phyloP scores from a whole-genome alignment of 768 basidiomycete species.

The Rickenella mellea region DNA sequence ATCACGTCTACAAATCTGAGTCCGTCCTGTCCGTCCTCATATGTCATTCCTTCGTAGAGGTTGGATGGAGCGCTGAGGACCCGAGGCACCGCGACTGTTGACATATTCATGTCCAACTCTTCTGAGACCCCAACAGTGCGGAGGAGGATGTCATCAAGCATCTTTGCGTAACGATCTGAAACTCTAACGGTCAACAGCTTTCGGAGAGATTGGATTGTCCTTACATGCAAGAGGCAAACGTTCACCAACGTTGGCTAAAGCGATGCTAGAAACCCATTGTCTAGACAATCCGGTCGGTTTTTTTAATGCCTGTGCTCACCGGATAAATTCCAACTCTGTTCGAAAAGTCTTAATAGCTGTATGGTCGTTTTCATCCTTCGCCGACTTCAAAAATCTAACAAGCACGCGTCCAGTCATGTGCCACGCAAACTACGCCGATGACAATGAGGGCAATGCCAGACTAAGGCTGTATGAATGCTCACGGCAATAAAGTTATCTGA shows the following conservation, averaged over 20 bases:
- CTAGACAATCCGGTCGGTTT: background rate
- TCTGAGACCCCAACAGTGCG: background rate
- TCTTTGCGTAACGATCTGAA: slow-evolving; percentile 41
- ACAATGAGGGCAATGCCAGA: background rate
- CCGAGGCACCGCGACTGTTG: no score
- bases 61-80: no score
- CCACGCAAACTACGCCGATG: slow-evolving; percentile 47
- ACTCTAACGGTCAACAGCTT: background rate
- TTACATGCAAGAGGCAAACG: slow-evolving; percentile 55
- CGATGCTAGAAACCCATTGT: slow-evolving; percentile 28
- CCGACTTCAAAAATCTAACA: slow-evolving; percentile 55
- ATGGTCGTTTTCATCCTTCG: slow-evolving; percentile 43
- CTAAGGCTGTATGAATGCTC: slow-evolving; percentile 13
- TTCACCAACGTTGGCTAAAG: slow-evolving; percentile 53
- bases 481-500: slow-evolving; percentile 66
- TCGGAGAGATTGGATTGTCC: slow-evolving; percentile 8
- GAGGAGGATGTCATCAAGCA: slow-evolving; percentile 17
- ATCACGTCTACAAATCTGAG: no score
- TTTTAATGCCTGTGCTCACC: slow-evolving; percentile 27
- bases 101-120: no score
- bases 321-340: slow-evolving; percentile 59
- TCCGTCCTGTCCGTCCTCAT: no score
- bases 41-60: no score
- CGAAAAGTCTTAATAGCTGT: slow-evolving; percentile 53
- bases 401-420: slow-evolving; percentile 60